These are phyloP conservation scores for Penicillium occitanis DNA, from an alignment of 2,329 filamentous ascomycete genomes.

Conservation along the genomic window DNA sequence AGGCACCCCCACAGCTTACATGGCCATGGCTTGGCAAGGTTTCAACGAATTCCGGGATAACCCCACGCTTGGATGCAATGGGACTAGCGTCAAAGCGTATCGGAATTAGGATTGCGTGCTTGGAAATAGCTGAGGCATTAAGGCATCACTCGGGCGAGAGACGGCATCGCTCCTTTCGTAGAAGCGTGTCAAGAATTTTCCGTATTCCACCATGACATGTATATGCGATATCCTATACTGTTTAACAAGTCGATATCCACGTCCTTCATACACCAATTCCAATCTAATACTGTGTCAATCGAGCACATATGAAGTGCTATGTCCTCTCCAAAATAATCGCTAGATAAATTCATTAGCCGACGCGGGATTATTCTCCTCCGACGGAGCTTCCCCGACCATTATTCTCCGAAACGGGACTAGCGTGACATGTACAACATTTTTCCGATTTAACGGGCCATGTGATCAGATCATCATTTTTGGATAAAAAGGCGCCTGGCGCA, in stretches of 20 bases:
- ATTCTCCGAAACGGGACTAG: not conserved
- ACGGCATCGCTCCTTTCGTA: not conserved
- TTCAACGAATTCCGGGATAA: not conserved
- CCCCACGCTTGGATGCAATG: not conserved
- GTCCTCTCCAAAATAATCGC: not conserved
- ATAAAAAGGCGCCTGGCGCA: not conserved
- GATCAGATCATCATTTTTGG: not conserved
- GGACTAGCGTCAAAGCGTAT: not conserved
- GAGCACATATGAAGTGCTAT: not conserved
- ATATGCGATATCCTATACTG: not conserved
- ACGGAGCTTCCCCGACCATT: not conserved
- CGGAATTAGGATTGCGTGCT: not conserved
- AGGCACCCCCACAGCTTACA: not conserved
- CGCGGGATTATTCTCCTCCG: conserved; percentile 6
- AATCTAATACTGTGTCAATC: not conserved
- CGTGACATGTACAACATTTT: not conserved
- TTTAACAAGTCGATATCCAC: not conserved
- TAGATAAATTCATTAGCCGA: not conserved
- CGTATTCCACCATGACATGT: not conserved
- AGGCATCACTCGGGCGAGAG: conserved; percentile 5
- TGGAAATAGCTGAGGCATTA: not conserved
- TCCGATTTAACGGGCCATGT: not conserved
- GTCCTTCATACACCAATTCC: not conserved
- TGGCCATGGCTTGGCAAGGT: not conserved
- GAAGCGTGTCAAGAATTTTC: not conserved